phyloP scores from a whole-genome alignment of 2,329 filamentous ascomycete species.

The Allantophomopsis lycopodina region DNA sequence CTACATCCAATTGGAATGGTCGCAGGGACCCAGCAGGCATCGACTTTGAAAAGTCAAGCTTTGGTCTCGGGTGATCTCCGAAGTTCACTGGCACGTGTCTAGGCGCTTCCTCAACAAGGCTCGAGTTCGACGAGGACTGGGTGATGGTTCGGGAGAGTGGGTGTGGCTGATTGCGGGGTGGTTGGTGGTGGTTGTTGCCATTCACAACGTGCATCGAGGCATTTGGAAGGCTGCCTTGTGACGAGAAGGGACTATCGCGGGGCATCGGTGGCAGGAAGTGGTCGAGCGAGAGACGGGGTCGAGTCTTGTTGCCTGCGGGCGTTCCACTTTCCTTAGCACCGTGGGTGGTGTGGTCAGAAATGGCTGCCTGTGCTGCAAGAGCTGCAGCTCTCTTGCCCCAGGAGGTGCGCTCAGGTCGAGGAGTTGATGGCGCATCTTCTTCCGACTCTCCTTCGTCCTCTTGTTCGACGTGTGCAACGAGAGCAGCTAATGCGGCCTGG shows the following conservation, averaged over 20 bases:
- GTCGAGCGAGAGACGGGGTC: constrained; percentile 67
- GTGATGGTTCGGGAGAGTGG: constrained; percentile 79
- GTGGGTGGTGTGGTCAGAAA: too few relatives aligned
- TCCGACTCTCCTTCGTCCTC: too few relatives aligned
- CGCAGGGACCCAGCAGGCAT: constrained; percentile 53
- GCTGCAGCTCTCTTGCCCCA: constrained; percentile 1
- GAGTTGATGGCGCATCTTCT: not conserved
- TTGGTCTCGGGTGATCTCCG: constrained; percentile 34
- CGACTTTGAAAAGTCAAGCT: constrained; percentile 57
- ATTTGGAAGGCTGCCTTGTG: constrained; percentile 34
- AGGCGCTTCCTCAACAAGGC: constrained; percentile 58
- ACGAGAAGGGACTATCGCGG: constrained; percentile 51
- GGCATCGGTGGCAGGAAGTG: constrained; percentile 54
- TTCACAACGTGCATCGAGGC: constrained; percentile 37
- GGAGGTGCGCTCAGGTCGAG: not conserved
- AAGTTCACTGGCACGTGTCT: constrained; percentile 44
- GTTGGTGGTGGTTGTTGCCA: not conserved
- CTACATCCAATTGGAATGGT: constrained; percentile 22
- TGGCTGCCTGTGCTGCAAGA: constrained; percentile 15
- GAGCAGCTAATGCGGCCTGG: constrained; percentile 38
- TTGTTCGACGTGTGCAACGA: constrained; percentile 17
- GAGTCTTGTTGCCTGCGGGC: constrained; percentile 32
- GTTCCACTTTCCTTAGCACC: constrained; percentile 10
- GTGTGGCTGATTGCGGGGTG: constrained; percentile 45
- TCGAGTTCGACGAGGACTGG: constrained; percentile 74